Conservation (phyloP, 2,329 filamentous ascomycete species). For the Calonectria crousiana region DNA sequence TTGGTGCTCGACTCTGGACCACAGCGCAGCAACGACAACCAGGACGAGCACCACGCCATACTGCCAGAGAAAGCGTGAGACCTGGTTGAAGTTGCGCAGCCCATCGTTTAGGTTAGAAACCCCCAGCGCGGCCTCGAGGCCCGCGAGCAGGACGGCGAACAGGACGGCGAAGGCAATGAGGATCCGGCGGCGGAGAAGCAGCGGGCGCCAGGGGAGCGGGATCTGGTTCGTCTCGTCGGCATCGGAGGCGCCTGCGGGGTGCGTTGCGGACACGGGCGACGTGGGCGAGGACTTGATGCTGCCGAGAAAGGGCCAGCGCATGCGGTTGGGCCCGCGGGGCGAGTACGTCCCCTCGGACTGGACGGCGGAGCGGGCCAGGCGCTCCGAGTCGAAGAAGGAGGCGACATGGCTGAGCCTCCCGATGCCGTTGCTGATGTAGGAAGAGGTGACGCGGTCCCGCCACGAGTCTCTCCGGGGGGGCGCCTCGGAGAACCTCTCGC, state of each 20-base stretch:
- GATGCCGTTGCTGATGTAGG: constrained; percentile 9
- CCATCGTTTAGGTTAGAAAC: constrained; percentile 48
- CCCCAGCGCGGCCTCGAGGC: constrained; percentile 47
- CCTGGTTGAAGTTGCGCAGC: constrained; percentile 40
- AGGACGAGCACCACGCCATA: constrained; percentile 51
- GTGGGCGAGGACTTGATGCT: constrained; percentile 37
- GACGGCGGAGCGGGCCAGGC: constrained; percentile 39
- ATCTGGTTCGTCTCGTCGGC: constrained; percentile 42
- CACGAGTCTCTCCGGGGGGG: constrained; percentile 29
- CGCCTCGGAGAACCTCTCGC: constrained; percentile 39
- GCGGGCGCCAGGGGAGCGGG: constrained; percentile 50
- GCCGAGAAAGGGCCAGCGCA: constrained; percentile 44
- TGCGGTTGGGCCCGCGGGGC: constrained; percentile 21
- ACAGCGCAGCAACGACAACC: constrained; percentile 48
- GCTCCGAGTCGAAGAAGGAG: constrained; percentile 43
- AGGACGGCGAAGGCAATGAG: constrained; percentile 46
- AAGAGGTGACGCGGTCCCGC: constrained; percentile 12
- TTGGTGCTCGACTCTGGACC: constrained; percentile 55
- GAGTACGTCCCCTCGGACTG: constrained; percentile 27
- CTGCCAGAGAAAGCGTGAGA: constrained; percentile 52
- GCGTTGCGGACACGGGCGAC: constrained; percentile 24
- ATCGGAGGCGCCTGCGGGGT: constrained; percentile 21
- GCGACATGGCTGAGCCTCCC: constrained; percentile 31
- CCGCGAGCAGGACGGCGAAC: constrained; percentile 45
- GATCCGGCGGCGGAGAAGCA: constrained; percentile 50